Evolutionary conservation across 202 grass and related monocot genomes (phyloP).

Genomic region (Zizania palustris): DNA sequence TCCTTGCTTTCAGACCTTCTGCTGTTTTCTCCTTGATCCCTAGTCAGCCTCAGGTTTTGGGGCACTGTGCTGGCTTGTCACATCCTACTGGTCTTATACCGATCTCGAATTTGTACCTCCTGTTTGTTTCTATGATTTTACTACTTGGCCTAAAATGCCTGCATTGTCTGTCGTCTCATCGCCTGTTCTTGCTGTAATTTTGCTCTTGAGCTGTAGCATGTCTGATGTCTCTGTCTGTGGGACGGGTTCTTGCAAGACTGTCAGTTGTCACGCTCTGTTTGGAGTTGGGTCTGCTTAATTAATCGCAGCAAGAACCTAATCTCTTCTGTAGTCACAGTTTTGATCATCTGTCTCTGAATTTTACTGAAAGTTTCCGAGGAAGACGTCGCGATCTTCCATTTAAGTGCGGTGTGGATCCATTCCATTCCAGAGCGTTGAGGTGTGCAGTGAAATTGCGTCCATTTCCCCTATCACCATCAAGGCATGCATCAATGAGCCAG

Average conservation of each 20-base stretch:
- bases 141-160: conserved; percentile 33
- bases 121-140: conserved; percentile 36
- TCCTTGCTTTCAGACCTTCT: conserved; percentile 1
- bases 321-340: conserved; percentile 19
- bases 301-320: not conserved
- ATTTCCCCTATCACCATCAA: conserved; percentile 49
- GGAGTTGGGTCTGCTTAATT: not conserved
- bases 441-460: conserved; percentile 45
- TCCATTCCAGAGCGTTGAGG: conserved; percentile 22
- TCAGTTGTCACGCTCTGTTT: conserved; percentile 8
- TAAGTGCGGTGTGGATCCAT: conserved; percentile 39
- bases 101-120: conserved; percentile 12
- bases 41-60: conserved; percentile 3
- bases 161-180: conserved; percentile 22
- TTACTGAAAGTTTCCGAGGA: not conserved
- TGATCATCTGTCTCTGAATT: not conserved
- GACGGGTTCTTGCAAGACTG: not conserved
- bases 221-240: not conserved
- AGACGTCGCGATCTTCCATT: conserved; percentile 40
- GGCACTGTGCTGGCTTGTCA: conserved; percentile 19
- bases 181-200: conserved; percentile 38
- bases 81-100: conserved; percentile 37
- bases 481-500: not conserved
- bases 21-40: conserved; percentile 27
- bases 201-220: conserved; percentile 28